Evolutionary conservation across 2,329 filamentous ascomycete species (phyloP).

Genomic region (Colletotrichum karsti): DNA sequence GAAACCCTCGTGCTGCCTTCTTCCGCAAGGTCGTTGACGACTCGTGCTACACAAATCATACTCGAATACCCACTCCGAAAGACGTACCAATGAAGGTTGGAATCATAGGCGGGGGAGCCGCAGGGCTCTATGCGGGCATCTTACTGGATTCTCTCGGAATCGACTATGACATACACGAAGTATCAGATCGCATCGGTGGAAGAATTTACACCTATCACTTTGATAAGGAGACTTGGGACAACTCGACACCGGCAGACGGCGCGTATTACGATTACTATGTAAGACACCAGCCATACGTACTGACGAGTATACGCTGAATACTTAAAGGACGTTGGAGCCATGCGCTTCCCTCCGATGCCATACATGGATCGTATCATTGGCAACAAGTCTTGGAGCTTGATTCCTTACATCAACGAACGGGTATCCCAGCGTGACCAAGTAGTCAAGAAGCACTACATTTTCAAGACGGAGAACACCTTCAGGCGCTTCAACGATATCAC

Average conservation of each 20-base stretch:
- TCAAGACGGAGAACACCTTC: constrained; percentile 32
- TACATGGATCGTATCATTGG: constrained; percentile 38
- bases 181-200: constrained; percentile 42
- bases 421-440: constrained; percentile 26
- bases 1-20: constrained; percentile 30
- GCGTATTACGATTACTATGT: constrained; percentile 43
- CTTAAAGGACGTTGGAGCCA: constrained; percentile 46
- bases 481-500: constrained; percentile 30
- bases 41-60: constrained; percentile 28
- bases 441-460: constrained; percentile 31
- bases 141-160: constrained; percentile 41
- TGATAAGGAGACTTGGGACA: constrained; percentile 30
- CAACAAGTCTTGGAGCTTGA: constrained; percentile 30
- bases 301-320: neutral
- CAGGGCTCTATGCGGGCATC: constrained; percentile 44
- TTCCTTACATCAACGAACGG: constrained; percentile 32
- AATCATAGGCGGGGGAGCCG: constrained; percentile 46
- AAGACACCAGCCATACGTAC: neutral
- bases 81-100: constrained; percentile 36
- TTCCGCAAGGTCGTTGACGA: constrained; percentile 26
- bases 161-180: constrained; percentile 47
- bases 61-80: constrained; percentile 14
- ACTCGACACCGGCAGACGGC: constrained; percentile 28
- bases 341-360: constrained; percentile 46
- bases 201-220: constrained; percentile 46